Base-by-base conservation (phyloP, 148 eudicot species). In the Cornus kousa region DNA sequence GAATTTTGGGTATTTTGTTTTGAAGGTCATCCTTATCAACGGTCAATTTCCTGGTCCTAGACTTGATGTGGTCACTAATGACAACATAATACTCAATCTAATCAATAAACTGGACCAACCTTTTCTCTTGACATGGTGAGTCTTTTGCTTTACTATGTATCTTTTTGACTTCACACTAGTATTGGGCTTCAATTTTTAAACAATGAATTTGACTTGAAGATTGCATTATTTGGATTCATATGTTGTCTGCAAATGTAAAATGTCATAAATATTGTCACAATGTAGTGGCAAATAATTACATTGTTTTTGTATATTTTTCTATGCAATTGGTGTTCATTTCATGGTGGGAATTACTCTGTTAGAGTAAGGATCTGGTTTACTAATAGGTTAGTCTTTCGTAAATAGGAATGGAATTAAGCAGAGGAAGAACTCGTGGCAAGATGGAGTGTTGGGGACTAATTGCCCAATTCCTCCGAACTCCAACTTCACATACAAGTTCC, bases 351-450 rank as follows among this genome's bases (percentile, higher is more conserved):
- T 28, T 28, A 28, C 13, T 39, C 13, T 43, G 23, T 22, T 24
- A 28, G 70, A 64, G 19, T 40, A 68, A 55, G 24, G n/a, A 35
- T 24, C 10, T 67, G 68, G 14, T 20, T 11, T 73, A 43, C 74
- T 3, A 28, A 22, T 33, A n/a, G 4, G 57, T 72, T n/a, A n/a
- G 19, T 73, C n/a, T 65, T 55, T 81, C 22, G 39, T 23, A 40
- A 50, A 72, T 66, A 96, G 99, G 99, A 94, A 96, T 83, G 99
- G 99, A 48, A 92, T 96, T 33, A 96, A 96, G 84, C 99, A 96
- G 81, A 88, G 99, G 85, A 96, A 96, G 87, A 92, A 94, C 80
- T 92, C 95, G 2, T 96, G 99, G 99, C 99, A 96, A 90, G 99
- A 96, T 82, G 99, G 99, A 10, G 95, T 96, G 5, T 65, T 86